Evolutionary conservation across 306 rosid species (phyloP).

Genomic region (Cicer arietinum): DNA sequence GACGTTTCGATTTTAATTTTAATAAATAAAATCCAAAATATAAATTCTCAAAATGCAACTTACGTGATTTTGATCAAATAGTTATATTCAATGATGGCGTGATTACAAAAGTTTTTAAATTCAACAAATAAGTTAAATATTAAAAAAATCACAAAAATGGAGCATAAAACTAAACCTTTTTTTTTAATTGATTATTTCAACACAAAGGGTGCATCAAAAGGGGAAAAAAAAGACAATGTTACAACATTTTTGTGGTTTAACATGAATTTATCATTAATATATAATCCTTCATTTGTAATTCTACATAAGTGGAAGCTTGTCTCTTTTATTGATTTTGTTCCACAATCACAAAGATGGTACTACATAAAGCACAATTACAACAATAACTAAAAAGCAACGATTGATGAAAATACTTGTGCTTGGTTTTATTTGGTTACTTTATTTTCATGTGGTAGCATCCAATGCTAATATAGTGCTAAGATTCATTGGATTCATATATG

Average conservation of each 20-base stretch:
- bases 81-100: too few species aligned
- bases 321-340: slow-evolving; percentile 14
- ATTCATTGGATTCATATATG: slow-evolving; percentile 81
- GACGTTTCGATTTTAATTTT: too few species aligned
- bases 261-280: background rate
- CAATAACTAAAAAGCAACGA: background rate
- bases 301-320: background rate
- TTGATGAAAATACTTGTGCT: background rate
- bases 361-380: slow-evolving; percentile 20
- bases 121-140: too few species aligned
- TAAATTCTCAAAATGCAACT: too few species aligned
- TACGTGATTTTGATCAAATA: too few species aligned
- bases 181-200: background rate
- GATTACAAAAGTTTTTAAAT: too few species aligned
- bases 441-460: slow-evolving; percentile 48
- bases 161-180: background rate
- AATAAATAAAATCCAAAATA: too few species aligned
- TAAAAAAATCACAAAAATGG: background rate
- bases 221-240: background rate
- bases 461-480: slow-evolving; percentile 75
- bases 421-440: slow-evolving; percentile 13
- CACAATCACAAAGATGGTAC: background rate
- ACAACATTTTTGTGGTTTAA: background rate
- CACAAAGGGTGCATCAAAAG: background rate
- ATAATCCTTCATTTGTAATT: background rate